Evolutionary conservation across 345 rosid species (phyloP).

Genomic region (Arabidopsis suecica): DNA sequence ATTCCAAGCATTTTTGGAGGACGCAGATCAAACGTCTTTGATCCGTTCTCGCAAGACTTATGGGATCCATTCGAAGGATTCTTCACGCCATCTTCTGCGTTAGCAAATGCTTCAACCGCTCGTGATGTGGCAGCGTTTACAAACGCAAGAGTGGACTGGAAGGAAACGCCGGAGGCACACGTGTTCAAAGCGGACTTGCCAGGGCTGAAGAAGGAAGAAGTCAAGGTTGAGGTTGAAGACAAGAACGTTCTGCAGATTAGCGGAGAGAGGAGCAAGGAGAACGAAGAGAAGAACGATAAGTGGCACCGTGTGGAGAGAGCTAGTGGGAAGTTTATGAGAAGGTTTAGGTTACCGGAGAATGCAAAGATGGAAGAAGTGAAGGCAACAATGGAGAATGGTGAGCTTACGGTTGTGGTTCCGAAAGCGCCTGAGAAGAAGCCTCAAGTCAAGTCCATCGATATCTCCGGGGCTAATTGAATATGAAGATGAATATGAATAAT

Average conservation of each 20-base stretch:
- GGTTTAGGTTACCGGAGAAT: conserved; percentile 48
- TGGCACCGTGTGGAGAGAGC: conserved; percentile 49
- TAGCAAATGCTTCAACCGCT: conserved; percentile 22
- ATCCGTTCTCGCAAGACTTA: conserved; percentile 35
- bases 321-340: conserved; percentile 47
- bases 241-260: conserved; percentile 46
- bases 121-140: conserved; percentile 42
- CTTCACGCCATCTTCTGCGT: conserved; percentile 25
- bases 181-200: conserved; percentile 45
- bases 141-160: conserved; percentile 44
- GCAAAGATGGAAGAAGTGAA: conserved; percentile 50
- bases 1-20: conserved; percentile 44
- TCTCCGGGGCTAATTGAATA: conserved; percentile 45
- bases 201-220: conserved; percentile 51
- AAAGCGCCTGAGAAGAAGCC: conserved; percentile 49
- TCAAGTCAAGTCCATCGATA: conserved; percentile 56
- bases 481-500: conserved; percentile 3
- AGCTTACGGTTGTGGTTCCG: conserved; percentile 53
- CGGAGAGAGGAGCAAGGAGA: conserved; percentile 50
- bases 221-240: conserved; percentile 53
- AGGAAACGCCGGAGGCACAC: conserved; percentile 44
- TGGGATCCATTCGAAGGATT: conserved; percentile 42
- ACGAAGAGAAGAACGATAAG: conserved; percentile 44
- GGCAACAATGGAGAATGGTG: conserved; percentile 64
- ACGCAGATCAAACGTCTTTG: conserved; percentile 35